Base-by-base conservation (phyloP, 192 early-diverging fungal species). In the Coemansia sp. region DNA sequence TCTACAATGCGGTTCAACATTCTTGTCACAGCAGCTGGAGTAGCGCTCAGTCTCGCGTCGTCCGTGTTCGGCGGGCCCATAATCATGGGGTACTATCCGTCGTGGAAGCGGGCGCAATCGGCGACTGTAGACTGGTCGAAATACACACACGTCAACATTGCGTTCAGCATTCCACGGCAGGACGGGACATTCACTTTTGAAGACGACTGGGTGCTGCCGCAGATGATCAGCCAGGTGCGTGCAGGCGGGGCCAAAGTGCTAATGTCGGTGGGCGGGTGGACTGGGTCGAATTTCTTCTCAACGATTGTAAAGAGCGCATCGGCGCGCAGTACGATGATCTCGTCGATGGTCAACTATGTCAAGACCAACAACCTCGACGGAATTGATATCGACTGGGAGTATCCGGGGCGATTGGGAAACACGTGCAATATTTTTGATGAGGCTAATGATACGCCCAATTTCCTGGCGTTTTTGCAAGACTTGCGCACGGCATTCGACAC, bases 321-420 rank as follows among this genome's bases (percentile, higher is more conserved):
- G 8, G 55, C 62, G 2, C 81, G 88, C 37, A 82, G 70, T 34
- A 81, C 57, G 17, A 75, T 89, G 41, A 82, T 88, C 22, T 68
- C 83, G 27, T 83, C 82, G 58, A 88, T 86, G 53, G 41, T 86
- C 39, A 65, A 72, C 26, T 83, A 83, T 26, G 80, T 88, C 42
- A 62, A 76, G 42, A 61, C 59, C 24, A 81, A 86, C 37, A 58
- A 69, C 7, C 68, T 84, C 6, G 84, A 87, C 59, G 86, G 87
- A 5, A 70, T 81, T 11, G 89, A 92, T 60, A 83, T 91, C 59
- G 90, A 91, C 65, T 90, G 80, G 84, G 90, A 91, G 66, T 90
- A 87, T 61, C 90, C 84, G 1, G 82, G 83, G 3, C 65, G 81
- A 9, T 42, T 60, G 22, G 85, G 82, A 5, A 52, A 71, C 18